phyloP scores from a whole-genome alignment of 2,329 filamentous ascomycete species.

The Pezicula rhizophila region DNA sequence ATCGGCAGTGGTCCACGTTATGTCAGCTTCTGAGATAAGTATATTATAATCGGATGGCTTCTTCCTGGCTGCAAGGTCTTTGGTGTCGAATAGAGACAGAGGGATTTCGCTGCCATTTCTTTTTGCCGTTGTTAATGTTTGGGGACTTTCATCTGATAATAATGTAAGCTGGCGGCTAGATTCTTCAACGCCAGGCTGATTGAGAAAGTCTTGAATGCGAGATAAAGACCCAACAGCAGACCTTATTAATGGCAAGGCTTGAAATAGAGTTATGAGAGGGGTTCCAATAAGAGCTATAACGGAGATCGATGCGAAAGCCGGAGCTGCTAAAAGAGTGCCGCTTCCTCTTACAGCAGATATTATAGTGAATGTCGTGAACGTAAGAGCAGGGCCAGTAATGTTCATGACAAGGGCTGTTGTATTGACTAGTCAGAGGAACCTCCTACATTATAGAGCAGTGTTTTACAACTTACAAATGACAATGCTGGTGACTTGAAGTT shows the following conservation, averaged over 20 bases:
- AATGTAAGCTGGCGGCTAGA: too few species aligned
- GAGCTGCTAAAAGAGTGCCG: slow-evolving; percentile 16
- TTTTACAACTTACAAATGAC: not conserved
- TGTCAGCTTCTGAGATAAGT: not conserved
- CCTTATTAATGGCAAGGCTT: slow-evolving; percentile 30
- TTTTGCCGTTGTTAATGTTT: too few species aligned
- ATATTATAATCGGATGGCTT: too few species aligned
- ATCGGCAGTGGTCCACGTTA: not conserved
- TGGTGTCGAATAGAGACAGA: too few species aligned
- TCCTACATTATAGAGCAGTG: not conserved
- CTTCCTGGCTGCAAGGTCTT: too few species aligned
- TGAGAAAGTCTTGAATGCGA: slow-evolving; percentile 32
- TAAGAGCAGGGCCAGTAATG: slow-evolving; percentile 29
- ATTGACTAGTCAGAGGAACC: slow-evolving; percentile 8
- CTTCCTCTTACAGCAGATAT: slow-evolving; percentile 19
- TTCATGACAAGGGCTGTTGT: slow-evolving; percentile 11
- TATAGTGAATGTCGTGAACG: slow-evolving; percentile 32
- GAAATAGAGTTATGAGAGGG: slow-evolving; percentile 34
- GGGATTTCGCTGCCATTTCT: too few species aligned
- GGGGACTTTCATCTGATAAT: too few species aligned
- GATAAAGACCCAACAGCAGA: slow-evolving; percentile 32
- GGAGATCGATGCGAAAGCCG: slow-evolving; percentile 36
- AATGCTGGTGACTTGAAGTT: not conserved
- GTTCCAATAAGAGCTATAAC: slow-evolving; percentile 32
- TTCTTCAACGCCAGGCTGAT: slow-evolving; percentile 4